Conservation (phyloP, 192 early-diverging fungal genomes). For the Spinellus fusiger region DNA sequence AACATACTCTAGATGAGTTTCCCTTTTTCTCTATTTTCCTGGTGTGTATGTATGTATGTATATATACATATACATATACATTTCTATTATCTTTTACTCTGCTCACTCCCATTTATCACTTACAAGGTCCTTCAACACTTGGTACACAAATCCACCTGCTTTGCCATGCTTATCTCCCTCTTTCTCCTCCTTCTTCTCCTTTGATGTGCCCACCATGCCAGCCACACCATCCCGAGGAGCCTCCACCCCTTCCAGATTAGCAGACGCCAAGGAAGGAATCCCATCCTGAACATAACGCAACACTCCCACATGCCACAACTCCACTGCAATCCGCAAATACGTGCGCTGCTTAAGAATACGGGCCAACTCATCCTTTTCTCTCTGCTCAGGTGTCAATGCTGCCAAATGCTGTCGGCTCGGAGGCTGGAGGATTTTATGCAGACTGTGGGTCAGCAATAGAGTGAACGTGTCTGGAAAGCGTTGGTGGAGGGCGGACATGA, state of each 20-base stretch:
- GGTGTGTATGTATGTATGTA: no score
- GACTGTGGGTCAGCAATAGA: conserved; percentile 50
- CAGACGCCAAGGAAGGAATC: conserved; percentile 40
- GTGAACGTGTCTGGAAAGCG: conserved; percentile 85
- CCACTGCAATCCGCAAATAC: conserved; percentile 64
- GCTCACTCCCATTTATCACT: background rate
- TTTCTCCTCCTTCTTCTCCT: conserved; percentile 20
- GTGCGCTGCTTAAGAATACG: conserved; percentile 61
- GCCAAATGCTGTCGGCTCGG: conserved; percentile 52
- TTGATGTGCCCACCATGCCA: conserved; percentile 31
- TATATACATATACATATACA: conserved; percentile 3
- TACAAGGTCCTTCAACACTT: conserved; percentile 47
- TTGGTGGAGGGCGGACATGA: conserved; percentile 78
- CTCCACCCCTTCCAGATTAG: conserved; percentile 31
- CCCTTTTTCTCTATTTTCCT: no score
- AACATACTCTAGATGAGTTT: no score
- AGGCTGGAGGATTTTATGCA: conserved; percentile 63
- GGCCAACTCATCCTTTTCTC: conserved; percentile 78
- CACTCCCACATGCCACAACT: conserved; percentile 81
- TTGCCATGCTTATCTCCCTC: conserved; percentile 24
- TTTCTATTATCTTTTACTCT: background rate
- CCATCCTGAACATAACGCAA: conserved; percentile 60
- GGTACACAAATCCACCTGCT: conserved; percentile 45
- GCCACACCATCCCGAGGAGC: conserved; percentile 43
- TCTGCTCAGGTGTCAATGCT: conserved; percentile 65